Base-by-base conservation (phyloP, 768 basidiomycete species). In the Tylopilus plumbeoviolaceoides region DNA sequence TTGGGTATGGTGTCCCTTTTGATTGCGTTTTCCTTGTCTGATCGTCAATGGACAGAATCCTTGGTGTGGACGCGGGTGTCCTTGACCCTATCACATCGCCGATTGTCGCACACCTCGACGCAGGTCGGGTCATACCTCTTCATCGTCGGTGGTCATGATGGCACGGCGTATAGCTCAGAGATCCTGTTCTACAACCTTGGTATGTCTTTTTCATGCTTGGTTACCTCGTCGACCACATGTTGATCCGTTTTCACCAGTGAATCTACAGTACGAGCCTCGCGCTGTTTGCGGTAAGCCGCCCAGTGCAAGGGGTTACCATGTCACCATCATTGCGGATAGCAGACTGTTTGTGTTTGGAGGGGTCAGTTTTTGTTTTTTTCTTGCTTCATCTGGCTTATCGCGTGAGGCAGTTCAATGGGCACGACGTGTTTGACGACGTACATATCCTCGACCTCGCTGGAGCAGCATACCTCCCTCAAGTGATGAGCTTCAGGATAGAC, bases 41-140 rank as follows among this genome's bases (percentile, higher is more conserved):
- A 44, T 23, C 25, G 36, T 21, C 28, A 21, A 10, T 38, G 36
- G 18, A 43, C 27, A 69, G 68, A 69, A n/a, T 59, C 65, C 12
- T 47, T 69, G 53, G 7, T 57, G 2, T 69, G 68, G 68, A 69
- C 59, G 17, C 61, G 53, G 2, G 59, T 69, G 28, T 63, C 65
- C 45, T 46, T 59, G 36, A 52, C 53, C 15, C 11, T 63, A 9
- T 55, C 61, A 1, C 62, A 86, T 61, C 81, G 83, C 56, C 81
- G 91, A 10, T 75, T 95, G 40, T 86, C 88, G 25, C 95, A 98
- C 60, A 88, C 87, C 11, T 79, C 92, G 14, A 92, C 93, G 0
- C 90, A 89, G 67, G 89, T 98, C 15, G 93, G 95, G 28, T 92
- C 91, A 1, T 95, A 91, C 65, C 79, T 98, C 1, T 94, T 95